Percentiles rank a stretch among this genome's conserved stretches.
These are phyloP conservation scores for Apiospora marii DNA, from an alignment of 2,329 filamentous ascomycete genomes.

Conservation along the genomic window DNA sequence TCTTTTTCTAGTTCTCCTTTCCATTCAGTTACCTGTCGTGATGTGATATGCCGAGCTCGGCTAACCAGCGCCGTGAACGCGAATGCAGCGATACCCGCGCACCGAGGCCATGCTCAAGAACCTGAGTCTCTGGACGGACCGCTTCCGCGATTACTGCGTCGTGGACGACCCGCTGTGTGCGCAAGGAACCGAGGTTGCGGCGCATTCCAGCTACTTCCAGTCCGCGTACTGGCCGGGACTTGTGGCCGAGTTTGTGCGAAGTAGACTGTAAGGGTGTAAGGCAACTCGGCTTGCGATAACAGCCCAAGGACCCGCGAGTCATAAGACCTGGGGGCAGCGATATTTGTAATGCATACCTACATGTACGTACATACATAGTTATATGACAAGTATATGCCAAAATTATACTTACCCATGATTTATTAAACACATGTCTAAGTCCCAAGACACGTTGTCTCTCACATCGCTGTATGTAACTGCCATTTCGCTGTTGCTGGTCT, in stretches of 20 bases:
- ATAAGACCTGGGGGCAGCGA: too few species aligned
- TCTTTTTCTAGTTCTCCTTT: background rate
- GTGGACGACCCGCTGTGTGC: slow-evolving; percentile 14
- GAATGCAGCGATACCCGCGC: background rate
- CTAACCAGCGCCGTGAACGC: background rate
- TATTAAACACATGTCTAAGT: too few species aligned
- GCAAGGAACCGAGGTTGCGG: background rate
- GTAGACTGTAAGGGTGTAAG: background rate
- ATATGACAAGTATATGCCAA: too few species aligned
- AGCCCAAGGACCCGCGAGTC: too few species aligned
- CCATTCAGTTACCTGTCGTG: too few species aligned
- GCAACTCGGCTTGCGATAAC: background rate
- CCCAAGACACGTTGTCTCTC: background rate
- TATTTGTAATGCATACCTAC: too few species aligned
- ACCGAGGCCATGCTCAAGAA: background rate
- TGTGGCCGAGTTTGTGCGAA: slow-evolving; percentile 16
- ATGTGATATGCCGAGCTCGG: too few species aligned
- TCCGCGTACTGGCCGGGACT: background rate
- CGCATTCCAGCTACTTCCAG: slow-evolving; percentile 20
- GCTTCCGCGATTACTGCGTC: slow-evolving; percentile 23
- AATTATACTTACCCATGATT: too few species aligned
- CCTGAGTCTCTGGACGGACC: slow-evolving; percentile 1
- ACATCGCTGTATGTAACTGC: background rate
- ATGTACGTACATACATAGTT: too few species aligned
- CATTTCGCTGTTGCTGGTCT: background rate